Evolutionary conservation across 352 stramenopile genomes (phyloP).

Genomic region (Phytophthora pinifolia): DNA sequence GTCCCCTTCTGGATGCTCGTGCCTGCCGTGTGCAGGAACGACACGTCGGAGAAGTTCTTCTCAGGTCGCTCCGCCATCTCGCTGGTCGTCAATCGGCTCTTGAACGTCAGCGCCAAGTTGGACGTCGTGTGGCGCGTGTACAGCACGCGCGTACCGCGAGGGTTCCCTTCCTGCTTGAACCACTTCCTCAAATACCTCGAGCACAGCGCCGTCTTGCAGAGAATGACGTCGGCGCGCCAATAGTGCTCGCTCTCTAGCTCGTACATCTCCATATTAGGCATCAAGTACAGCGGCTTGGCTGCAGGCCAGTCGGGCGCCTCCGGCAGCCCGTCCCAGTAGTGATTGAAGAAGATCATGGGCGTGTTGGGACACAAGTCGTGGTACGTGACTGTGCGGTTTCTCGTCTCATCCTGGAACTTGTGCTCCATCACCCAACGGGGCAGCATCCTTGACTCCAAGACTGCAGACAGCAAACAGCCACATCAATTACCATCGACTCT

Average conservation of each 20-base stretch:
- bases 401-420: conserved; percentile 26
- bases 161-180: conserved; percentile 65
- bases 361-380: conserved; percentile 54
- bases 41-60: conserved; percentile 45
- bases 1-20: conserved; percentile 52
- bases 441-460: conserved; percentile 46
- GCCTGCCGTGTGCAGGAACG: conserved; percentile 47
- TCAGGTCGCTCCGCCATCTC: conserved; percentile 10
- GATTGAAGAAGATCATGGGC: conserved; percentile 58
- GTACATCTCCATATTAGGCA: conserved; percentile 69
- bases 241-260: conserved; percentile 47
- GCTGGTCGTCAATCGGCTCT: conserved; percentile 18
- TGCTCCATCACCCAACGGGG: conserved; percentile 42
- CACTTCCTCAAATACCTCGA: conserved; percentile 41
- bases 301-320: conserved; percentile 32
- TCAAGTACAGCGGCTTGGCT: conserved; percentile 48
- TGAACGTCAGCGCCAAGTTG: conserved; percentile 35
- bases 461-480: conserved; percentile 12
- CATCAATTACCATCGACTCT: neutral
- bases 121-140: conserved; percentile 69
- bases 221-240: conserved; percentile 44
- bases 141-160: conserved; percentile 42
- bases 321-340: conserved; percentile 49
- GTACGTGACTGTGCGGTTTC: conserved; percentile 36
- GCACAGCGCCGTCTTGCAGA: conserved; percentile 56